These are phyloP conservation scores for Omphalea diandra DNA, from an alignment of 441 rosid genomes.

Conservation along the genomic window DNA sequence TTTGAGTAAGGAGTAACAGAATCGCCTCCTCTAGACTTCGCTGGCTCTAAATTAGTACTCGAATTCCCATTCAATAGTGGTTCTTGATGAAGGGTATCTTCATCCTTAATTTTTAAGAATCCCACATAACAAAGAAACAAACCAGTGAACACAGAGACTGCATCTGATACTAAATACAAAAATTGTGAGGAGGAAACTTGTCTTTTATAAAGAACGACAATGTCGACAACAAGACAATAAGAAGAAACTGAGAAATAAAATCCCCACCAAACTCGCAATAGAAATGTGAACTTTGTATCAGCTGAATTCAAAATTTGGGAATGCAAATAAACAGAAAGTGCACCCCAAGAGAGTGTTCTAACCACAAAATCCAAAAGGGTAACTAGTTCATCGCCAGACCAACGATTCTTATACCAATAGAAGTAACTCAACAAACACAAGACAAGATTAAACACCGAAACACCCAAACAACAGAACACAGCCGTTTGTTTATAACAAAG, in stretches of 20 bases:
- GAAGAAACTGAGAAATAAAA: slow-evolving; percentile 43
- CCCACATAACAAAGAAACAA: slow-evolving; percentile 49
- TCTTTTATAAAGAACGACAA: slow-evolving; percentile 28
- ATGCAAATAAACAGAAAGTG: slow-evolving; percentile 34
- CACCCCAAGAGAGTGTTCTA: slow-evolving; percentile 54
- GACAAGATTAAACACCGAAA: slow-evolving; percentile 40
- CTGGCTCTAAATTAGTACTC: slow-evolving; percentile 20
- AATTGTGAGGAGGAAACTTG: slow-evolving; percentile 29
- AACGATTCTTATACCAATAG: slow-evolving; percentile 43
- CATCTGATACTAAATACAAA: slow-evolving; percentile 39
- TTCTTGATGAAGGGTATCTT: slow-evolving; percentile 38
- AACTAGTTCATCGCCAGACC: slow-evolving; percentile 40
- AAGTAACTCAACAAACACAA: slow-evolving; percentile 38
- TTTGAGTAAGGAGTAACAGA: background rate
- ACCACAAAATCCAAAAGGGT: slow-evolving; percentile 43
- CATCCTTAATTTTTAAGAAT: slow-evolving; percentile 30
- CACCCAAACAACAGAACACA: slow-evolving; percentile 40
- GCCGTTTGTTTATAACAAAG: slow-evolving; percentile 35
- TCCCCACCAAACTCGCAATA: slow-evolving; percentile 61
- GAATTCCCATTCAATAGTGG: slow-evolving; percentile 46
- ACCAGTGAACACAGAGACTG: slow-evolving; percentile 39
- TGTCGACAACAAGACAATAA: slow-evolving; percentile 44
- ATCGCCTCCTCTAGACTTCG: slow-evolving; percentile 3
- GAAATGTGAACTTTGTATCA: slow-evolving; percentile 33
- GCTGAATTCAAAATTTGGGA: slow-evolving; percentile 20